Percentiles rank a stretch among this genome's conserved stretches.
These are phyloP conservation scores for Microstegium vimineum DNA, from an alignment of 176 grass and related monocot genomes.

Conservation along the genomic window DNA sequence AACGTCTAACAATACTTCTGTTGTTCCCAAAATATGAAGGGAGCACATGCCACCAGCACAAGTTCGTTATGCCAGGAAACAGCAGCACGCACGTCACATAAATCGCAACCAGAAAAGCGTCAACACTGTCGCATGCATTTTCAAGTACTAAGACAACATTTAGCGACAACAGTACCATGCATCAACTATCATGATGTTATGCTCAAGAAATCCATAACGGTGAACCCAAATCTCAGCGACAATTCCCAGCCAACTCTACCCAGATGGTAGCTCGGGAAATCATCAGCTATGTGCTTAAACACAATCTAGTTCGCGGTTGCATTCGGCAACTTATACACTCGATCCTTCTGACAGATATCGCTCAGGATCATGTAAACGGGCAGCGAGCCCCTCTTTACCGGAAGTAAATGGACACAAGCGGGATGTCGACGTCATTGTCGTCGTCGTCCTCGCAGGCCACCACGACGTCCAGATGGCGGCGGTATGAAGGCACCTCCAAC, in stretches of 20 bases:
- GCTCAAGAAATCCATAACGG: background rate
- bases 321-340: background rate
- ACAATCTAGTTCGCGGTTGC: background rate
- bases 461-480: constrained; percentile 68
- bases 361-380: background rate
- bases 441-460: constrained; percentile 85
- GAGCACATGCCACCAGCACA: too few relatives aligned
- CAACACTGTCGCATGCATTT: too few relatives aligned
- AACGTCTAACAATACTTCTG: too few relatives aligned
- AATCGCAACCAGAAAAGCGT: too few relatives aligned
- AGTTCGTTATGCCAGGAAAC: too few relatives aligned
- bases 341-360: background rate
- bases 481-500: constrained; percentile 63
- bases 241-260: constrained; percentile 17
- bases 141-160: too few relatives aligned
- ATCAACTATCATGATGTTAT: background rate
- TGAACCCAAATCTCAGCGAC: constrained; percentile 6
- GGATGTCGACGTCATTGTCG: constrained; percentile 83
- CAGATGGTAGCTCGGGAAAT: constrained; percentile 18
- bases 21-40: too few relatives aligned
- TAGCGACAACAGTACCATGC: too few relatives aligned
- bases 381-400: constrained; percentile 26
- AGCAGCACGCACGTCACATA: too few relatives aligned
- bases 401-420: constrained; percentile 74
- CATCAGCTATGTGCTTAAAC: background rate